A percentile compares a stretch with the other conserved stretches of the same genome.
Conservation (phyloP, 2,329 filamentous ascomycete genomes). For the Fusarium verrucosum region DNA sequence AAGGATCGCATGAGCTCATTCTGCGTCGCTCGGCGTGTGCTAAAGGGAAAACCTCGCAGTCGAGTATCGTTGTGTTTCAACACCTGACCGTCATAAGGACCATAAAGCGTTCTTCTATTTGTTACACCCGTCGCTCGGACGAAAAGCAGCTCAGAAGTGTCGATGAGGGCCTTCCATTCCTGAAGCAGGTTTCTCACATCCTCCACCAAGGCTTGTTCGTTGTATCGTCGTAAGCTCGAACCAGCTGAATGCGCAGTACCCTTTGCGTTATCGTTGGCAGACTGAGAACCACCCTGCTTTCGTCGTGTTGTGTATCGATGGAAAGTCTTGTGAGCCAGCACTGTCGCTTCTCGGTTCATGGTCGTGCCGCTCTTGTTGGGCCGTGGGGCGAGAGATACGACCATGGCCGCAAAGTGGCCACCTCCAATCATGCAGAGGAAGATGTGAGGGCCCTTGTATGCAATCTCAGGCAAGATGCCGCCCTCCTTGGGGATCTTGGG, state of each 20-base stretch:
- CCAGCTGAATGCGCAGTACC: constrained; percentile 94
- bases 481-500: constrained; percentile 67
- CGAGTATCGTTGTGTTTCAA: constrained; percentile 80
- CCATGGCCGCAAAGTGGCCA: constrained; percentile 96
- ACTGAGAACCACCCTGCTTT: constrained; percentile 96
- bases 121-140: constrained; percentile 87
- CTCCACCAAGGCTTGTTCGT: constrained; percentile 88
- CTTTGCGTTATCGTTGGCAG: constrained; percentile 92
- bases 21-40: constrained; percentile 88
- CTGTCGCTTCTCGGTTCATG: constrained; percentile 84
- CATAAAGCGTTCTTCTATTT: constrained; percentile 87
- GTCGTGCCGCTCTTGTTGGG: constrained; percentile 73
- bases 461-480: constrained; percentile 61
- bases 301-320: constrained; percentile 95
- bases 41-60: constrained; percentile 91
- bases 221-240: constrained; percentile 88
- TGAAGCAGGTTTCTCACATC: constrained; percentile 83
- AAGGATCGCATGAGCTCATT: constrained; percentile 94
- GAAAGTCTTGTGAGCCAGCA: constrained; percentile 96
- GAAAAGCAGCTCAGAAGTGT: constrained; percentile 86
- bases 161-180: constrained; percentile 88
- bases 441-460: constrained; percentile 80
- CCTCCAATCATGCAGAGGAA: constrained; percentile 99
- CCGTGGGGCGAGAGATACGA: constrained; percentile 87
- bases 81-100: constrained; percentile 89